Base-by-base conservation (phyloP, 441 rosid genomes). In the Rhodomyrtus psidioides region DNA sequence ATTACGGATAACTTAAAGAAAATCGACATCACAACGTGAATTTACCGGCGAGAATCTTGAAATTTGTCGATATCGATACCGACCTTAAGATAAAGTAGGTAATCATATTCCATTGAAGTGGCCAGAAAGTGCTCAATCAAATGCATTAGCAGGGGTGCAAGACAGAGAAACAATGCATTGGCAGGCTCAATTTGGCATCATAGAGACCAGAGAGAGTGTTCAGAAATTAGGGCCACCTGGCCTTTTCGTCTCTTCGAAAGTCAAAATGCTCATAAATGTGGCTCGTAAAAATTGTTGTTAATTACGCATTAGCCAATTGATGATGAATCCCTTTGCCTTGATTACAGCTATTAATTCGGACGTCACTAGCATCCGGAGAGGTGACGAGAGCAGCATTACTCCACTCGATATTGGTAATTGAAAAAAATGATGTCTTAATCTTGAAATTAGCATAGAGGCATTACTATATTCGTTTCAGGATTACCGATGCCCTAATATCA, bases 311-410 rank as follows among this genome's bases (percentile, higher is more conserved):
- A 28, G 14, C 7, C 39, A 17, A 12, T 53, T 24, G 39, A 53
- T 26, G 54, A 21, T 34, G n/a, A n/a, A n/a, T 39, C 21, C 51
- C 79, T 16, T 70, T 21, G 49, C 49, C 62, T 76, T 44, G 84
- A 82, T 79, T 60, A 24, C n/a, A 83, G 86, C 81, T 46, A 82
- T 82, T 85, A 81, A 55, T 39, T 19, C 34, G 24, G 62, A 87
- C 92, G 92, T 90, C 90, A 87, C 28, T 7, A 51, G 21, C 82
- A 85, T 81, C 83, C n/a, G 75, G 53, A 54, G 44, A 28, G 51
- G 85, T 90, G 91, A 89, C 92, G 91, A 75, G 13, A 84, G 70
- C 86, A 14, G 79, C 79, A 34, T 3, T 34, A 23, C 79, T 70
- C n/a, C 46, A 70, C 79, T 10, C 79, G 79, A 70, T 49, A 70